Base-by-base conservation (phyloP, 2,329 filamentous ascomycete genomes). In the Ascochyta clinopodiicola region DNA sequence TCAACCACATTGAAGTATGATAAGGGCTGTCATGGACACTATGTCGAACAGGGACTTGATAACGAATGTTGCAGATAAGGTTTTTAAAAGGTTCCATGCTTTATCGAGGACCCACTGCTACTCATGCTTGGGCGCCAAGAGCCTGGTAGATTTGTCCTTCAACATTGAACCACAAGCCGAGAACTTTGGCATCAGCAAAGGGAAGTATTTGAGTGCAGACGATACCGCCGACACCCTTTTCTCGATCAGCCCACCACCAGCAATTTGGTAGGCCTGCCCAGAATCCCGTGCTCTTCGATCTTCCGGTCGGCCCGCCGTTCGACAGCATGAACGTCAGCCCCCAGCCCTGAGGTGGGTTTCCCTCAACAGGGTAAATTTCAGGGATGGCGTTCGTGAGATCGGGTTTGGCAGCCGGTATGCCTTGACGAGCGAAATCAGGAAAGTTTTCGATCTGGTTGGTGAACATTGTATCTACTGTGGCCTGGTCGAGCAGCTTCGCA, bases 391-490 rank as follows among this genome's bases (percentile, higher is more conserved):
- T 82, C 1, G 81, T 81, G 3, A 82, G 69, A 17, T 83, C 78
- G 0, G 81, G 79, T 58, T 82, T 85, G 0, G 80, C 74, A 6
- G 76, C 77, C 0, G 78, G 71, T 6, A 85, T 77, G 2, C 63
- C 62, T 51, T 81, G 57, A 1, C 80, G 75, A 15, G 76, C 77
- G 56, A 82, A 84, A 56, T 86, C 62, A 4, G 84, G 83, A 40
- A 82, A 79, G 1, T 79, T 52, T 1, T 81, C 76, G 40, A 87
- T 79, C 53, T 86, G 85, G 66, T 89, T 88, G 37, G 73, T 77
- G 68, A 87, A 89, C 85, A 89, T 89, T 29, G 81, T 74, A 15
- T 86, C 80, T 0, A 90, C 81, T 0, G 86, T 89, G 21, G 79
- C 75, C 27, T 80, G 78, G 17, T 78, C 73, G 2, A 90, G 78